Conservation (phyloP, 768 basidiomycete genomes). For the Kockovaella imperatae region DNA sequence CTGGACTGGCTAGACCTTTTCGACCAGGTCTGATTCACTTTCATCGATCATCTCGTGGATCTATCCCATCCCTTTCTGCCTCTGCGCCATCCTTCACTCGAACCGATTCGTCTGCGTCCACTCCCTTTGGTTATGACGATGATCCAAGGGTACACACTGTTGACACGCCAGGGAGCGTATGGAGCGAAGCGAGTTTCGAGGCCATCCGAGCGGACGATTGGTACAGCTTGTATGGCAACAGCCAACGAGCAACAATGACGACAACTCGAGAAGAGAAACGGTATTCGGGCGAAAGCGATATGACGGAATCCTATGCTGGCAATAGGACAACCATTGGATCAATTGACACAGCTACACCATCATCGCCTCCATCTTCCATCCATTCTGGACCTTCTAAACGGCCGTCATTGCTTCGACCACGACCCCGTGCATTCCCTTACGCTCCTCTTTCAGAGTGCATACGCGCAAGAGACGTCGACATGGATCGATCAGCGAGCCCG, state of each 20-base stretch:
- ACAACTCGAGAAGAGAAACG: too few species aligned
- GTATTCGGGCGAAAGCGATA: too few species aligned
- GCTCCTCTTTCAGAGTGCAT: too few species aligned
- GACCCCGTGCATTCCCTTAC: too few species aligned
- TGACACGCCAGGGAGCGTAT: constrained; percentile 9
- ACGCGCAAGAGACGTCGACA: too few species aligned
- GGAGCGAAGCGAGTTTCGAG: constrained; percentile 27
- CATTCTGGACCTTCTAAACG: too few species aligned
- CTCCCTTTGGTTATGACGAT: not conserved
- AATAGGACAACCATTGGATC: not conserved
- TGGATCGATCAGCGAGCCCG: too few species aligned
- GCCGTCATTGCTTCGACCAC: too few species aligned
- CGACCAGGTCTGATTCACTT: constrained; percentile 28
- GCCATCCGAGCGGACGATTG: constrained; percentile 16
- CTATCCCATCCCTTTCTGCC: not conserved
- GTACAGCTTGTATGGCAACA: constrained; percentile 15
- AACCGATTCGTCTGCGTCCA: not conserved
- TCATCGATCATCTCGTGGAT: constrained; percentile 5
- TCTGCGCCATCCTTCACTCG: constrained; percentile 2
- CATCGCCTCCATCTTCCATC: too few species aligned
- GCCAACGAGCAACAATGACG: too few species aligned
- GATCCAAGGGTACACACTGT: constrained; percentile 2
- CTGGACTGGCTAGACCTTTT: constrained; percentile 7
- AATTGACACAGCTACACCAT: not conserved
- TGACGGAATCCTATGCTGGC: too few species aligned